A percentile compares a stretch with the other conserved stretches of the same genome.
These are phyloP conservation scores for Alternaria dauci DNA, from an alignment of 2,329 filamentous ascomycete species.

Conservation along the genomic window DNA sequence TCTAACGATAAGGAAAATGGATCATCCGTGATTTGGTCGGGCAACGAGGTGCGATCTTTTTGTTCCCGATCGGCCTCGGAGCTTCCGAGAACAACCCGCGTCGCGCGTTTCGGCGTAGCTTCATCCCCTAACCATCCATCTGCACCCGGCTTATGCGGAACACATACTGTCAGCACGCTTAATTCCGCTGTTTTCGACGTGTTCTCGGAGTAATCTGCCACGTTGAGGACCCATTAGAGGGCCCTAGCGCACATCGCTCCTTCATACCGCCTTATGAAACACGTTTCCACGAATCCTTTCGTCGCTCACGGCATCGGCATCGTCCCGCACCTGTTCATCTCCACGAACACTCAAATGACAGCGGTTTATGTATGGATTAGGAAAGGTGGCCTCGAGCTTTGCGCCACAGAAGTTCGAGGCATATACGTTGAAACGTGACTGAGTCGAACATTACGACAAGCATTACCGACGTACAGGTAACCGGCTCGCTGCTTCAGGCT, in stretches of 20 bases:
- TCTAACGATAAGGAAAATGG: too few relatives aligned
- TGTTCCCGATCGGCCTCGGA: background rate
- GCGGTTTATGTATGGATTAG: background rate
- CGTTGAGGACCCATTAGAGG: background rate
- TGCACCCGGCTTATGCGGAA: background rate
- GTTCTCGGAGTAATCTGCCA: background rate
- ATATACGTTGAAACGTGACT: conserved; percentile 6
- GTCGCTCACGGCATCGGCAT: conserved; percentile 1
- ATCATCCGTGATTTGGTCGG: background rate
- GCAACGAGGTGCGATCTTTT: background rate
- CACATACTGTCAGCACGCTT: background rate
- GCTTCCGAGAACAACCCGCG: background rate
- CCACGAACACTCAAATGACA: conserved; percentile 11
- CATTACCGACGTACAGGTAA: conserved; percentile 1
- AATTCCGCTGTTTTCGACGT: background rate
- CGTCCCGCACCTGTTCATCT: conserved; percentile 12
- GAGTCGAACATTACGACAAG: conserved; percentile 10
- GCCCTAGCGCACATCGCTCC: background rate
- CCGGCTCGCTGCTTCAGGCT: conserved; percentile 3
- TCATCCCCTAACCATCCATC: background rate
- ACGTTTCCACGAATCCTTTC: conserved; percentile 17
- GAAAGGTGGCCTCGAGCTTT: background rate
- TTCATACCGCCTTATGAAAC: conserved; percentile 23
- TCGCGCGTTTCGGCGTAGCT: background rate
- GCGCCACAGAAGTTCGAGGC: conserved; percentile 6